A percentile compares a stretch with the other conserved stretches of the same genome.
Conservation (phyloP, 2,329 filamentous ascomycete genomes). For the Lasiodiplodia theobromae region DNA sequence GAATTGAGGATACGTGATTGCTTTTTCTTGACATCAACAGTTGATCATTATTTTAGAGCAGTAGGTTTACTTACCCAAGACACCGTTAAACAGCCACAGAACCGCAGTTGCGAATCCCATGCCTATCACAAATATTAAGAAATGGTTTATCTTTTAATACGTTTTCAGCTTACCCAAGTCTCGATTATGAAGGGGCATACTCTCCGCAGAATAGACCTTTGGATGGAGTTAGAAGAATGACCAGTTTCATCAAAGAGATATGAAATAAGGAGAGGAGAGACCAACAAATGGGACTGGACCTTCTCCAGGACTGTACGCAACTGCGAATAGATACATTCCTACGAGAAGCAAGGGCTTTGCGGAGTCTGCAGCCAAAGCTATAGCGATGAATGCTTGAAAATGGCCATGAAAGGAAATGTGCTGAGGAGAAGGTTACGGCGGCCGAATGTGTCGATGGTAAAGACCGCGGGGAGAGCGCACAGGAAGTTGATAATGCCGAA, state of each 20-base stretch:
- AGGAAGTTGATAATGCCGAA: slow-evolving; percentile 55
- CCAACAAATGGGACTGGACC: slow-evolving; percentile 48
- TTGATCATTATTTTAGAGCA: not conserved
- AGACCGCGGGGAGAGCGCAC: slow-evolving; percentile 54
- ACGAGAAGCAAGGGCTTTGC: slow-evolving; percentile 34
- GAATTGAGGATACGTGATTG: slow-evolving; percentile 50
- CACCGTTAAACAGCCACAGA: slow-evolving; percentile 65
- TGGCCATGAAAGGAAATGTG: slow-evolving; percentile 56
- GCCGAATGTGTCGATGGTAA: slow-evolving; percentile 50
- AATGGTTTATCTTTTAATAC: too few species aligned
- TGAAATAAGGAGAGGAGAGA: not conserved
- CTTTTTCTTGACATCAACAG: slow-evolving; percentile 42
- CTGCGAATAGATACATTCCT: slow-evolving; percentile 59
- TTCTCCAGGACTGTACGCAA: slow-evolving; percentile 57
- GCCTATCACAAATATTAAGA: slow-evolving; percentile 19
- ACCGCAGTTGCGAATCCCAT: slow-evolving; percentile 58
- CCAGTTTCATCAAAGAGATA: not conserved
- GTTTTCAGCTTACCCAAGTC: slow-evolving; percentile 38
- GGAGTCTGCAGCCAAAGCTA: slow-evolving; percentile 43
- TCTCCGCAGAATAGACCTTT: slow-evolving; percentile 49
- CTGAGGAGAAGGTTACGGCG: slow-evolving; percentile 52
- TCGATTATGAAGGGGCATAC: slow-evolving; percentile 54
- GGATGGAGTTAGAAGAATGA: not conserved
- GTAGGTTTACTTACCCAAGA: slow-evolving; percentile 54
- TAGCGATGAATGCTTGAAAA: slow-evolving; percentile 58